Conservation (phyloP, 441 rosid genomes). For the Gossypium schwendimanii region DNA sequence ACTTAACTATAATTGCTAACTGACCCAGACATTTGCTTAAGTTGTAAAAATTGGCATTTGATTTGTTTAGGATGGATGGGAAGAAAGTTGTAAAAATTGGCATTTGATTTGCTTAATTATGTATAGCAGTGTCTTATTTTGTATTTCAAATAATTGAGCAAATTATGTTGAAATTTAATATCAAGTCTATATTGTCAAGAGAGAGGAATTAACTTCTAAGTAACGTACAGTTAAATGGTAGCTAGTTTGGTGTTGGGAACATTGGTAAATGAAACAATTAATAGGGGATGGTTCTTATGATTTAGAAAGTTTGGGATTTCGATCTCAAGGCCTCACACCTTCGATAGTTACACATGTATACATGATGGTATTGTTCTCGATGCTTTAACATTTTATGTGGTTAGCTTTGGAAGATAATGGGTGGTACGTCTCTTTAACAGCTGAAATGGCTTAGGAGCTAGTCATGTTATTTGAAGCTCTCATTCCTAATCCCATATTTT, state of each 20-base stretch:
- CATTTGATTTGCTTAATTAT: too few relatives aligned
- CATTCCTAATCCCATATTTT: background rate
- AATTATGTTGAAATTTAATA: background rate
- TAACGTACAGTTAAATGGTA: background rate
- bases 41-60: background rate
- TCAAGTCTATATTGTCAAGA: background rate
- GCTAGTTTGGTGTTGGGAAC: background rate
- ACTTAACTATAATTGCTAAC: background rate
- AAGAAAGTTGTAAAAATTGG: background rate
- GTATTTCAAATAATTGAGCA: background rate
- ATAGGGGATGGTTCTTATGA: background rate
- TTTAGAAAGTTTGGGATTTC: background rate
- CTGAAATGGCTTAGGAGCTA: background rate
- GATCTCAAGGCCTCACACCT: background rate
- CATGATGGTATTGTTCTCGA: background rate
- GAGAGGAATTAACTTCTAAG: background rate
- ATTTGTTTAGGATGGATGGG: background rate
- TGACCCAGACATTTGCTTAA: background rate
- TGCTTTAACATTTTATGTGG: background rate
- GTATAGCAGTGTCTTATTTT: background rate
- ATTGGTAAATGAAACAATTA: background rate
- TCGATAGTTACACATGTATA: background rate
- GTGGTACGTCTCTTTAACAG: background rate
- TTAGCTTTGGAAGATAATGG: background rate
- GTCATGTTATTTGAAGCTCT: background rate